Conservation (phyloP, 2,329 filamentous ascomycete genomes). For the Aspergillus novoparasiticus region DNA sequence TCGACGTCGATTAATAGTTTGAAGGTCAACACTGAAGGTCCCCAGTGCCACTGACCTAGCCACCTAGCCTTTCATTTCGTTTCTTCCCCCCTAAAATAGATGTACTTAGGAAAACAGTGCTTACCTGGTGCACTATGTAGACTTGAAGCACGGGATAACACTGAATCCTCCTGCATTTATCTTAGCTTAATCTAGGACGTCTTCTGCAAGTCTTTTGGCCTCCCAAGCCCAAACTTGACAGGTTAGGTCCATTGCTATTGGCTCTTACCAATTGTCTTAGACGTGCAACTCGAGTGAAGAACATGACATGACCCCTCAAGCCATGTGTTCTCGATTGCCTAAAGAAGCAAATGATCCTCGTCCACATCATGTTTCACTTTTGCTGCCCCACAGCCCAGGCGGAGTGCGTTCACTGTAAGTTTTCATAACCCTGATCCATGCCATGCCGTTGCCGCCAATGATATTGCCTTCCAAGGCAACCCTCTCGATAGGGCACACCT, state of each 20-base stretch:
- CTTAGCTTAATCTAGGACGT: not conserved
- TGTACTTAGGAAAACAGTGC: not conserved
- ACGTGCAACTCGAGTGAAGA: not conserved
- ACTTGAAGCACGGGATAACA: not conserved
- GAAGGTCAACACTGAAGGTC: not conserved
- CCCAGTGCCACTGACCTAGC: not conserved
- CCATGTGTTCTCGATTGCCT: not conserved
- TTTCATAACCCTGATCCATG: not conserved
- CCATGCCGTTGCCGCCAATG: not conserved
- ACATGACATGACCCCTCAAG: not conserved
- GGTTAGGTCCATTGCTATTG: not conserved
- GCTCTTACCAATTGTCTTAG: not conserved
- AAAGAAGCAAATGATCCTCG: conserved; percentile 1
- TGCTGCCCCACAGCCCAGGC: not conserved
- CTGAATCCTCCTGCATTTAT: not conserved
- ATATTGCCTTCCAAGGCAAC: not conserved
- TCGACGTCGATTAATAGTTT: not conserved
- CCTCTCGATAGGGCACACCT: not conserved
- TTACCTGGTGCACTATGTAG: not conserved
- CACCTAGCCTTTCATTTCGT: not conserved
- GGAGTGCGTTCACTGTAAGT: not conserved
- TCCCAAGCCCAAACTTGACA: not conserved
- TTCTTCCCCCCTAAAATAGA: not conserved
- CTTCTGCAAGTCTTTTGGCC: not conserved
- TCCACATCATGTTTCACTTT: not conserved